Evolutionary conservation across 1,139 yeast species (phyloP).

Genomic region (Candida albicans): DNA sequence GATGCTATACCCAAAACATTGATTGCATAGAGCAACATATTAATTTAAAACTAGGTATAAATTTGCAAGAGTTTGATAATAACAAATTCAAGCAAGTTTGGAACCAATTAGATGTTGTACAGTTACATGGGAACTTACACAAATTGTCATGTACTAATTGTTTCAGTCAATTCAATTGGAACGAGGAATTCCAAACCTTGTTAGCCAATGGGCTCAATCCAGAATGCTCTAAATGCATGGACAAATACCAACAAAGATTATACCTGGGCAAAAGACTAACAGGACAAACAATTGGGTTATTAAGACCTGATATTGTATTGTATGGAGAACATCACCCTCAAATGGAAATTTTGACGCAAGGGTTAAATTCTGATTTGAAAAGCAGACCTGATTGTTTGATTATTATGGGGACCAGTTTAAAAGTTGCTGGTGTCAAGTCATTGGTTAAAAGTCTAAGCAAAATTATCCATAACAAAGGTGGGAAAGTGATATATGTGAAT

Average conservation of each 20-base stretch:
- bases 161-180: slow-evolving; percentile 61
- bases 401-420: slow-evolving; percentile 75
- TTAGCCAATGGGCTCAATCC: slow-evolving; percentile 60
- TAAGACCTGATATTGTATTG: slow-evolving; percentile 73
- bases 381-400: slow-evolving; percentile 63
- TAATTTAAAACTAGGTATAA: slow-evolving; percentile 46
- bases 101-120: slow-evolving; percentile 75
- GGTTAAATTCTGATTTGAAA: slow-evolving; percentile 54
- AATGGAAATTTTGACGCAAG: slow-evolving; percentile 62
- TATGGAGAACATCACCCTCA: slow-evolving; percentile 82
- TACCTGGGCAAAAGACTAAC: slow-evolving; percentile 62
- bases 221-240: slow-evolving; percentile 59
- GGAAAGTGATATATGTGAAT: slow-evolving; percentile 65
- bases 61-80: slow-evolving; percentile 29
- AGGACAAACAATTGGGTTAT: slow-evolving; percentile 53
- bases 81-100: slow-evolving; percentile 42
- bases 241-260: slow-evolving; percentile 52
- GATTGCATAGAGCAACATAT: slow-evolving; percentile 45
- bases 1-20: slow-evolving; percentile 85
- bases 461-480: slow-evolving; percentile 59
- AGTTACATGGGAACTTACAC: slow-evolving; percentile 87
- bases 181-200: slow-evolving; percentile 41
- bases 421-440: slow-evolving; percentile 70
- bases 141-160: slow-evolving; percentile 74
- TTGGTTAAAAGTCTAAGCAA: slow-evolving; percentile 61